These are phyloP conservation scores for Hevea brasiliensis DNA, from an alignment of 345 rosid species.

Conservation along the genomic window DNA sequence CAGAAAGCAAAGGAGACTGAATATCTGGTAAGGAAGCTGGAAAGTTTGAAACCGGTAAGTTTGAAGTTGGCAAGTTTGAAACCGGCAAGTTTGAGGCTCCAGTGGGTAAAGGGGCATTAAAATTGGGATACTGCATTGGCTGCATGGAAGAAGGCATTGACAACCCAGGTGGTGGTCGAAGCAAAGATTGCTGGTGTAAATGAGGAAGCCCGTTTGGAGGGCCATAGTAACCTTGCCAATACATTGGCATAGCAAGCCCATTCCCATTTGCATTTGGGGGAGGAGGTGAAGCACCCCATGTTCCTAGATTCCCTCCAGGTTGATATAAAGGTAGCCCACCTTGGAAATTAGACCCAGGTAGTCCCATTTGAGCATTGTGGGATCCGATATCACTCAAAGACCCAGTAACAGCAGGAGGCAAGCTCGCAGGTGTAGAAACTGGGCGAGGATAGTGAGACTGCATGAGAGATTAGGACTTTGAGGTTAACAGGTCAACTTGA, in stretches of 20 bases:
- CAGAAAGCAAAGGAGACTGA: constrained; percentile 26
- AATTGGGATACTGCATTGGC: constrained; percentile 71
- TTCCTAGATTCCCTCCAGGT: constrained; percentile 73
- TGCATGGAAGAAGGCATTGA: constrained; percentile 68
- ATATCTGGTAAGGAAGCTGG: constrained; percentile 24
- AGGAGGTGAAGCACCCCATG: constrained; percentile 79
- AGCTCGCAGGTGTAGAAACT: constrained; percentile 49
- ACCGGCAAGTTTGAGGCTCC: constrained; percentile 48
- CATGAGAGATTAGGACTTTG: constrained; percentile 21
- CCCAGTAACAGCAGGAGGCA: constrained; percentile 60
- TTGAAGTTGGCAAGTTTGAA: constrained; percentile 32
- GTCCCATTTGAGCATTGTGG: constrained; percentile 57
- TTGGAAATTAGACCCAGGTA: constrained; percentile 69
- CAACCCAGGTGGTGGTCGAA: constrained; percentile 73
- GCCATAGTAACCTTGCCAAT: constrained; percentile 86
- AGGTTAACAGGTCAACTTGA: background rate
- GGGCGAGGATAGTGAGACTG: constrained; percentile 89
- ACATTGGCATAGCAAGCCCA: constrained; percentile 79
- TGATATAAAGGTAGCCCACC: constrained; percentile 74
- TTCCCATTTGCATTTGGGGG: constrained; percentile 56
- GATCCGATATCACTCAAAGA: constrained; percentile 54
- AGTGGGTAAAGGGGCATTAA: constrained; percentile 50
- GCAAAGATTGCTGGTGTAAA: constrained; percentile 77
- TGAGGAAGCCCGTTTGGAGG: constrained; percentile 82
- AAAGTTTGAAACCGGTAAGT: constrained; percentile 21